These are phyloP conservation scores for Leishmania braziliensis DNA, from an alignment of 208 protist species.

Conservation along the genomic window DNA sequence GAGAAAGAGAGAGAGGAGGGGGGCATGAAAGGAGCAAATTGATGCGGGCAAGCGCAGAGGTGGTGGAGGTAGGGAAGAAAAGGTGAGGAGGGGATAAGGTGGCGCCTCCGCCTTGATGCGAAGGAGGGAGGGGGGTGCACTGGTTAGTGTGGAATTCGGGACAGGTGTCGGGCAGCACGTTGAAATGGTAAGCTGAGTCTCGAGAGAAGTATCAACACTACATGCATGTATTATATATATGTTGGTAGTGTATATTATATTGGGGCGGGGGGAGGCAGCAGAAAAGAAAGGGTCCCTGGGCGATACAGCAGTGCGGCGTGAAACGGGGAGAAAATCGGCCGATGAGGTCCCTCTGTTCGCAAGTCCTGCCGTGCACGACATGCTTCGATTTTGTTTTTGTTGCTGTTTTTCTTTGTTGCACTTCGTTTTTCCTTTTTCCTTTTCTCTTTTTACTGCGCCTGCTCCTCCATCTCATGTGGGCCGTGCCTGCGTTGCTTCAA, in stretches of 20 bases:
- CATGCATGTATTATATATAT: too few relatives aligned
- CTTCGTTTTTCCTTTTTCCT: too few relatives aligned
- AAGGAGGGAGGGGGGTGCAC: neutral
- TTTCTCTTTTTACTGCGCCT: neutral
- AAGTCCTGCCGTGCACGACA: neutral
- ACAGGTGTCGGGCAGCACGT: neutral
- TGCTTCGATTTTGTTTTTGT: neutral
- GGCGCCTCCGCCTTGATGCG: neutral
- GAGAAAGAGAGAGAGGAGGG: neutral
- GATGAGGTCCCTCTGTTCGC: neutral
- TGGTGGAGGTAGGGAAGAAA: neutral
- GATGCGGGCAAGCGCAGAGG: neutral
- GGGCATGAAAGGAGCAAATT: too few relatives aligned
- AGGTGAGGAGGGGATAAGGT: neutral
- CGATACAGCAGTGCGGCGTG: neutral
- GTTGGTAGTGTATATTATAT: too few relatives aligned
- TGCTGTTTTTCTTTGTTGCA: too few relatives aligned
- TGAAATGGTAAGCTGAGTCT: neutral
- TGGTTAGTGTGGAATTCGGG: neutral
- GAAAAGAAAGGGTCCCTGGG: neutral
- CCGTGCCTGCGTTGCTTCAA: neutral
- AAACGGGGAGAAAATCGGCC: neutral
- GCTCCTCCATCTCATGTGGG: neutral
- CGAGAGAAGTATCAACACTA: neutral
- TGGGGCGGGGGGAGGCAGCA: neutral